Conservation (phyloP, 2,329 filamentous ascomycete species). For the Aspergillus puulaauensis region DNA sequence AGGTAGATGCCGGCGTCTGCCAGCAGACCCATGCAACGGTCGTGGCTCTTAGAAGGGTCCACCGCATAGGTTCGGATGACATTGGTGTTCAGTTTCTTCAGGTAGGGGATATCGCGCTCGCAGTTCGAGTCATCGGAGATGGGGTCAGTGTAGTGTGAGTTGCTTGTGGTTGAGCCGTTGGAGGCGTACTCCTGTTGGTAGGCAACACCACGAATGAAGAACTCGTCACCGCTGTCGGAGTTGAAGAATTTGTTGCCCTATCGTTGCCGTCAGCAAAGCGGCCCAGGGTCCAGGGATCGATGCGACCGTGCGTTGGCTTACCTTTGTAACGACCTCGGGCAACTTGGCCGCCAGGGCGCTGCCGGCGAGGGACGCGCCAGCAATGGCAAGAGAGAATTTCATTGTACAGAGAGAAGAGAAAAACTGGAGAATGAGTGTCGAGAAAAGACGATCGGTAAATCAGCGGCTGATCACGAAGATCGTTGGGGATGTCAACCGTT, state of each 20-base stretch:
- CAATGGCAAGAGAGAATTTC: constrained; percentile 53
- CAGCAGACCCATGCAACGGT: constrained; percentile 79
- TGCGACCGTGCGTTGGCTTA: constrained; percentile 30
- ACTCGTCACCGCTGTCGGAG: constrained; percentile 74
- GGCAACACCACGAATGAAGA: constrained; percentile 89
- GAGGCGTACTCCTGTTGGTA: constrained; percentile 70
- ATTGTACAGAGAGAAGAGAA: constrained; percentile 42
- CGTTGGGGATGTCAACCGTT: constrained; percentile 12
- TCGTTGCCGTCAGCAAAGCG: neutral
- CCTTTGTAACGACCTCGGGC: constrained; percentile 64
- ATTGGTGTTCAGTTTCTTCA: constrained; percentile 80
- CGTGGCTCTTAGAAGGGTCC: constrained; percentile 75
- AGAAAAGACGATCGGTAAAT: constrained; percentile 6
- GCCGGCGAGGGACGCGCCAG: constrained; percentile 51
- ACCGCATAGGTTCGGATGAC: constrained; percentile 94
- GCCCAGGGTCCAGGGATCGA: neutral
- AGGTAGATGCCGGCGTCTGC: constrained; percentile 90
- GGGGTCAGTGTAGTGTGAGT: constrained; percentile 71
- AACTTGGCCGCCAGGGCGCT: constrained; percentile 51
- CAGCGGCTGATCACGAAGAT: constrained; percentile 13
- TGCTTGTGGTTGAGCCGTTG: constrained; percentile 36
- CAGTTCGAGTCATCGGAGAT: constrained; percentile 71
- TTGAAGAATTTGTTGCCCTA: constrained; percentile 87
- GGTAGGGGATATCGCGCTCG: constrained; percentile 80
- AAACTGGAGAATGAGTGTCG: constrained; percentile 9